Percentiles rank a stretch among this genome's conserved stretches.
Conservation (phyloP, 805 yeast genomes). For the Babjeviella inositovora region DNA sequence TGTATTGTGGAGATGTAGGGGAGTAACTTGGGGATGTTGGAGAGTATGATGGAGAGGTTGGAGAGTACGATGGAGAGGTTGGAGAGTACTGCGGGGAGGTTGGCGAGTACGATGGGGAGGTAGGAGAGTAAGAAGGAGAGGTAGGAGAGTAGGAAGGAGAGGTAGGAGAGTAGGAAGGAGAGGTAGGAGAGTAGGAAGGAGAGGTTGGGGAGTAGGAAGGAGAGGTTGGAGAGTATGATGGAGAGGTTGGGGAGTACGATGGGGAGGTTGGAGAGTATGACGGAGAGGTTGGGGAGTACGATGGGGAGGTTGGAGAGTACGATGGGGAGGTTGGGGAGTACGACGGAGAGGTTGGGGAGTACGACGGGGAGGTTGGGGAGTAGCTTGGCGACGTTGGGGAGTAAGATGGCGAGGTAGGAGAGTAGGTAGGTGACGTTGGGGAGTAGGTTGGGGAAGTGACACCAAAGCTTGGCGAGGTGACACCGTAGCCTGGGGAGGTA, state of each 20-base stretch:
- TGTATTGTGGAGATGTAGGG: constrained; percentile 38
- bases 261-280: constrained; percentile 60
- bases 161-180: constrained; percentile 62
- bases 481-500: constrained; percentile 30
- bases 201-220: constrained; percentile 45
- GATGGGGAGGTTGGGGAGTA: constrained; percentile 47
- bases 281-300: constrained; percentile 58
- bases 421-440: constrained; percentile 29
- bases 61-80: constrained; percentile 47
- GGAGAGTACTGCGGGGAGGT: constrained; percentile 58
- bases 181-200: constrained; percentile 48
- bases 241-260: constrained; percentile 64
- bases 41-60: constrained; percentile 58
- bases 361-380: constrained; percentile 51
- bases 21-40: constrained; percentile 46
- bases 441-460: constrained; percentile 19
- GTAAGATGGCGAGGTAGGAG: constrained; percentile 32
- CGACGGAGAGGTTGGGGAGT: constrained; percentile 62
- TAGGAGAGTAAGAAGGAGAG: constrained; percentile 53
- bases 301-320: constrained; percentile 64
- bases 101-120: constrained; percentile 71
- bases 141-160: constrained; percentile 73
- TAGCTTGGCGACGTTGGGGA: constrained; percentile 40
- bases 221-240: constrained; percentile 64
- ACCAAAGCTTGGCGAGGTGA: constrained; percentile 22